Conservation (phyloP, 2,329 filamentous ascomycete genomes). For the Lachnellula arida region DNA sequence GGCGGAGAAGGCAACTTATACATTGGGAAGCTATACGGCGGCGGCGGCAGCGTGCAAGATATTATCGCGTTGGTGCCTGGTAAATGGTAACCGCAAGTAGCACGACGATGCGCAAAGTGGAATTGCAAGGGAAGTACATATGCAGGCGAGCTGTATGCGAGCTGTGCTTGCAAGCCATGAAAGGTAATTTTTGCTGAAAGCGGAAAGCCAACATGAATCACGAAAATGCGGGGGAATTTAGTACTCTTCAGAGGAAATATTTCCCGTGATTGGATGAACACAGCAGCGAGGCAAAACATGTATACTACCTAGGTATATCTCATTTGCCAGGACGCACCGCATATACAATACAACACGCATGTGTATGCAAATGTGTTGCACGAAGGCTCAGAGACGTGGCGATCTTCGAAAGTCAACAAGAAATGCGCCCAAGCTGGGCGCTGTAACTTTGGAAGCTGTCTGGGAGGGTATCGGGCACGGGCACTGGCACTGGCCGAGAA, state of each 20-base stretch:
- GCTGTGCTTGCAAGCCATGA: not conserved
- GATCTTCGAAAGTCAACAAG: no score
- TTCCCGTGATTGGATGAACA: not conserved
- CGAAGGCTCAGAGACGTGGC: no score
- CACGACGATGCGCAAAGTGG: not conserved
- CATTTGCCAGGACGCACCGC: slow-evolving; percentile 32
- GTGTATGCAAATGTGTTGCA: no score
- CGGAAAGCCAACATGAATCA: not conserved
- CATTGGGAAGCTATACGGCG: not conserved
- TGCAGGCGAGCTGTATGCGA: no score
- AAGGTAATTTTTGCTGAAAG: not conserved
- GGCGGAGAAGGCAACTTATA: not conserved
- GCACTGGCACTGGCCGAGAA: no score
- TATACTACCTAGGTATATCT: slow-evolving; percentile 32
- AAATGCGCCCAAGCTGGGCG: no score
- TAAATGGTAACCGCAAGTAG: not conserved
- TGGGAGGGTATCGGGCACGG: no score
- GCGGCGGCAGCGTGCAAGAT: not conserved
- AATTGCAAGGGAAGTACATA: not conserved
- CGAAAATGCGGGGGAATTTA: not conserved
- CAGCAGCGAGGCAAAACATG: not conserved
- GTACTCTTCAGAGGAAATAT: not conserved
- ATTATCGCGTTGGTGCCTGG: not conserved
- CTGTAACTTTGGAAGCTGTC: no score
- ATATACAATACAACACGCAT: no score